These are phyloP conservation scores for Hyaloscypha variabilis DNA, from an alignment of 495 filamentous ascomycete species.

Conservation along the genomic window DNA sequence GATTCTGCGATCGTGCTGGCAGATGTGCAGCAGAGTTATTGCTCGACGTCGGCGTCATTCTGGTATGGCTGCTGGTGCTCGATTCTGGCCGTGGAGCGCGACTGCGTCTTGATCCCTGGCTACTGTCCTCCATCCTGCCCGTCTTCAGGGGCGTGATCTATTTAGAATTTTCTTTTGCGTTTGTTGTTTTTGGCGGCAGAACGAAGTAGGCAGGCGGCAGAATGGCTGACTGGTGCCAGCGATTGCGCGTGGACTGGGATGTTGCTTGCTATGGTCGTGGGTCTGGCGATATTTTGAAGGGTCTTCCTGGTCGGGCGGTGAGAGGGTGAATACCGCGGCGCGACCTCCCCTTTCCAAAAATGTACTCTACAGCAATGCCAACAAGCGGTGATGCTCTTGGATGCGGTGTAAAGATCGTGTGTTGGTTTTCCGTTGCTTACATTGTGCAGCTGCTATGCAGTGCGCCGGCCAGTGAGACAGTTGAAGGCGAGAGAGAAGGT, in stretches of 20 bases:
- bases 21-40: slow-evolving; percentile 25
- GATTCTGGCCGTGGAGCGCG: slow-evolving; percentile 43
- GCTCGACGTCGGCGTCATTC: neutral
- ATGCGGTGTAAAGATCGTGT: neutral
- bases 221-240: neutral
- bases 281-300: neutral
- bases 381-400: neutral
- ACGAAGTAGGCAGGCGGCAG: neutral
- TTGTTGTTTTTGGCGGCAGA: neutral
- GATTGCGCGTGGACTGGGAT: neutral
- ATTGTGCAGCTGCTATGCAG: neutral
- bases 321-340: neutral
- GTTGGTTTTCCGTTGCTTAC: neutral
- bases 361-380: neutral
- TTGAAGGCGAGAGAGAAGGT: neutral
- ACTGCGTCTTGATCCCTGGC: neutral
- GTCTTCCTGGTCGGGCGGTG: neutral
- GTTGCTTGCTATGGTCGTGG: neutral
- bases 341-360: neutral
- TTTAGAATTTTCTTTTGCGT: neutral
- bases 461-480: neutral
- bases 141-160: neutral
- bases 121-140: neutral
- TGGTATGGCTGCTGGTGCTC: slow-evolving; percentile 40
- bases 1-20: neutral